Base-by-base conservation (phyloP, 208 protist genomes). In the Crithidia expoeki region DNA sequence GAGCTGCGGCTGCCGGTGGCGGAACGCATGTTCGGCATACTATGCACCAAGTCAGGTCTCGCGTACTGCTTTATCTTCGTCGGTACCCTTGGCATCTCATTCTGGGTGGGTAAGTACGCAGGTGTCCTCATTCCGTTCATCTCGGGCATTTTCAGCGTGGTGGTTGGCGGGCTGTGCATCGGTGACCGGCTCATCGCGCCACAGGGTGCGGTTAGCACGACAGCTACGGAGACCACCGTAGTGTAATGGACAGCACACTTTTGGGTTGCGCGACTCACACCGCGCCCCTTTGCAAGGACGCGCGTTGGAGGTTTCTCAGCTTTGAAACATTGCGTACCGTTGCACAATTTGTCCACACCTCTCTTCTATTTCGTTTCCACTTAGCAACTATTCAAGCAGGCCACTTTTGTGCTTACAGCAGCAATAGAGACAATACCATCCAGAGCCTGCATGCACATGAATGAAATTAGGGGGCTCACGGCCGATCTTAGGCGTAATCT, bases 1-100 rank as follows among this genome's bases (percentile, higher is more conserved):
- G 66, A 84, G 57, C 53, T 84, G 42, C 68, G 68, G n/a, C 30
- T 88, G 28, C 42, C 64, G 9, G 44, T 81, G 32, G 71, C 74
- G 3, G 57, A 74, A 27, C 21, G 65, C 5, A 36, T 61, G 23
- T 84, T 84, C 42, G 82, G 79, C 53, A 71, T 88, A 53, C 50
- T 80, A 9, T 72, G 67, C 61, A 72, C 74, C 23, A 67, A 77
- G 38, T 61, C 52, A n/a, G 82, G 82, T 11, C 28, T 80, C 30
- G 79, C 64, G 0, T 32, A 77, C 30, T 82, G 83, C 59, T 88
- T 88, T 23, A 66, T 81, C 47, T 88, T 88, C 56, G 78, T 68
- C 6, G 82, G 82, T 14, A 88, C 82, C 23, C 75, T 88, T 4
- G 82, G 82, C 58, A 71, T 88, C 52, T 81, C 74, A 2, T 80